phyloP scores from a whole-genome alignment of 2,329 filamentous ascomycete genomes.

The Hypoxylon sp. region DNA sequence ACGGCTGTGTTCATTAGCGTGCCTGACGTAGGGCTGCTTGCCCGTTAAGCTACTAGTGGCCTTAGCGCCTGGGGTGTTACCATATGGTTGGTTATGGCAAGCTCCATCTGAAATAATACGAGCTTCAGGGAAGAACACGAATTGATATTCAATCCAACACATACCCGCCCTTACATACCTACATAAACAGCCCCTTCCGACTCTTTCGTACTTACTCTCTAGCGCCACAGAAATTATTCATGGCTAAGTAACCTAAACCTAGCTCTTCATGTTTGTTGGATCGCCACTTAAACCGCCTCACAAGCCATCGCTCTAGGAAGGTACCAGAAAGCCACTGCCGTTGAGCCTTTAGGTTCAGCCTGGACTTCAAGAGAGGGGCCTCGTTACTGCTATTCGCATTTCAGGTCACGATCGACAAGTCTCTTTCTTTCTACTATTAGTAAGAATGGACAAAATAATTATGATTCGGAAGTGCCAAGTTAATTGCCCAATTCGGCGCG shows the following conservation, averaged over 20 bases:
- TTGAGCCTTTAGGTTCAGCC: constrained; percentile 34
- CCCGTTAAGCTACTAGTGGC: constrained; percentile 4
- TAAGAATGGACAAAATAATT: constrained; percentile 24
- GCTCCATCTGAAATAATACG: constrained; percentile 23
- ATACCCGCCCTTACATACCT: not conserved
- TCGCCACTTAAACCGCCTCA: constrained; percentile 3
- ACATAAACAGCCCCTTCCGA: constrained; percentile 5
- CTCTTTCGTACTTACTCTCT: not conserved
- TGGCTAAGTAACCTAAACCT: constrained; percentile 7
- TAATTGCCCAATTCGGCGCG: constrained; percentile 27
- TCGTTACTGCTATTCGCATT: constrained; percentile 25
- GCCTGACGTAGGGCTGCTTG: constrained; percentile 4
- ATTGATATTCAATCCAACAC: constrained; percentile 2
- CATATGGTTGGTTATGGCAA: constrained; percentile 10
- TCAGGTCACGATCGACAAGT: constrained; percentile 39
- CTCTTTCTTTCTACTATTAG: constrained; percentile 19
- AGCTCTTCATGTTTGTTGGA: not conserved
- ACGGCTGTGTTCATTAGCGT: constrained; percentile 1
- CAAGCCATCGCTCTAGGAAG: not conserved
- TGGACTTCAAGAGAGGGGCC: constrained; percentile 35
- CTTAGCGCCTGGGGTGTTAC: constrained; percentile 10
- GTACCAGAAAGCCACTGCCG: constrained; percentile 27
- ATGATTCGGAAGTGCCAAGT: constrained; percentile 39
- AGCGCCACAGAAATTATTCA: constrained; percentile 2
- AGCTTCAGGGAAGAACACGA: constrained; percentile 1